Conservation (phyloP, 169 alveolate species). For the Eimeria acervulina region DNA sequence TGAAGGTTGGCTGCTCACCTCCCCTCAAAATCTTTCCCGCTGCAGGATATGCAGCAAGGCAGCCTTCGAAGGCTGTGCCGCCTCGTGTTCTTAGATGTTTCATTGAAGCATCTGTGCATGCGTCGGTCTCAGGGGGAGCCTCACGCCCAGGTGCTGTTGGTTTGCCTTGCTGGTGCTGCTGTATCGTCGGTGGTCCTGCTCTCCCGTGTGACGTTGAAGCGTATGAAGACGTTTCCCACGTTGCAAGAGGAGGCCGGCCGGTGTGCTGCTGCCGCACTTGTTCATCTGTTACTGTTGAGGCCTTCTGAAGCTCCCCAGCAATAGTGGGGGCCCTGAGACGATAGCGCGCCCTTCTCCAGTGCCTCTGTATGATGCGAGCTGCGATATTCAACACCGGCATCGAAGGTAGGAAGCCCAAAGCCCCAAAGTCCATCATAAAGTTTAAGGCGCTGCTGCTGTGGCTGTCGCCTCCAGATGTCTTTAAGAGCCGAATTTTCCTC, state of each 20-base stretch:
- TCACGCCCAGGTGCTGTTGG: conserved; percentile 8
- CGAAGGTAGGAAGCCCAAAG: conserved; percentile 4
- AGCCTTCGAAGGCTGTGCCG: background rate
- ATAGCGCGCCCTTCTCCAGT: conserved; percentile 4
- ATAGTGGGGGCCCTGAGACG: background rate
- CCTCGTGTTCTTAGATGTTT: background rate
- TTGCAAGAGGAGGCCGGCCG: background rate
- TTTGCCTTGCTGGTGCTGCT: background rate
- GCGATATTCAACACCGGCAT: conserved; percentile 38
- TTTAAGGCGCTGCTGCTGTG: background rate
- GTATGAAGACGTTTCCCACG: too few species aligned
- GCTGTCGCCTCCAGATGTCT: background rate
- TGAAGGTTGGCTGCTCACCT: background rate
- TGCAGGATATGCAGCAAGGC: background rate
- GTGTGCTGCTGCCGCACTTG: background rate
- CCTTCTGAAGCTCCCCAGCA: background rate
- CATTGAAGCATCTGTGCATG: background rate
- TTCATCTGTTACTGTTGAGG: background rate
- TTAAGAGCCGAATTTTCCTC: background rate
- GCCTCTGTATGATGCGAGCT: conserved; percentile 55
- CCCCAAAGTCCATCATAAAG: background rate
- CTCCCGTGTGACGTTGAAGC: background rate
- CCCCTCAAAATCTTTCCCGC: background rate
- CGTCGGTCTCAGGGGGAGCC: background rate
- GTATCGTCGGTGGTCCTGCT: background rate